phyloP scores from a whole-genome alignment of 495 filamentous ascomycete species.

The Staphylotrichum longicolle region DNA sequence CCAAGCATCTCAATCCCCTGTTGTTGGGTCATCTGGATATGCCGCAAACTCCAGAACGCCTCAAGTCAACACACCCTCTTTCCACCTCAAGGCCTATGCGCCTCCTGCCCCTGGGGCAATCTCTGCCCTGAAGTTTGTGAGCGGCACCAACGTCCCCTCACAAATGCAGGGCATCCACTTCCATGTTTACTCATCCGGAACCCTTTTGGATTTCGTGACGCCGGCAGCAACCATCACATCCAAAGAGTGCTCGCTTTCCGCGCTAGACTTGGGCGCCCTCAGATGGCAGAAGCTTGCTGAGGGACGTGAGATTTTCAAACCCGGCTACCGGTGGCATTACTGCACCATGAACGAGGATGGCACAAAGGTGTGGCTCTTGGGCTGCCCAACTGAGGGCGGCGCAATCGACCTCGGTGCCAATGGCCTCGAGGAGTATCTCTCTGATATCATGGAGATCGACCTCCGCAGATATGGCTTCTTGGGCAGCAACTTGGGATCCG shows the following conservation, averaged over 20 bases:
- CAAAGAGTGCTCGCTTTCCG: constrained; percentile 85
- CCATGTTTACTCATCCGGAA: constrained; percentile 89
- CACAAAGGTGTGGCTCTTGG: constrained; percentile 95
- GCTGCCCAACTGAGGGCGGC: constrained; percentile 69
- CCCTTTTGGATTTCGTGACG: constrained; percentile 88
- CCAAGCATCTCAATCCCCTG: constrained; percentile 38
- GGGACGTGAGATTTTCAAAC: constrained; percentile 85
- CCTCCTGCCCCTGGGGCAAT: constrained; percentile 76
- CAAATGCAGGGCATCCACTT: constrained; percentile 89
- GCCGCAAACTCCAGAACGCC: constrained; percentile 86
- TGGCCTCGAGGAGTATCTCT: constrained; percentile 79
- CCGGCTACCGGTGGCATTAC: constrained; percentile 93
- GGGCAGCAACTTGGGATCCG: constrained; percentile 68
- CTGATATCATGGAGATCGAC: constrained; percentile 89
- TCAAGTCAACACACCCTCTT: constrained; percentile 70
- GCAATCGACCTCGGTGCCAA: constrained; percentile 53
- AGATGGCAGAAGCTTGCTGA: constrained; percentile 93
- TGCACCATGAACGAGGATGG: constrained; percentile 90
- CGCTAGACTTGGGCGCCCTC: constrained; percentile 77
- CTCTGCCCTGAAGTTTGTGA: constrained; percentile 82
- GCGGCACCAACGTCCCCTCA: constrained; percentile 81
- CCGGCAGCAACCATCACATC: constrained; percentile 78
- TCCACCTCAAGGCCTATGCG: constrained; percentile 66
- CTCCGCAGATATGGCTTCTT: constrained; percentile 79
- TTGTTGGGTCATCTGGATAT: constrained; percentile 67